Conservation (phyloP, 2,329 filamentous ascomycete genomes). For the Epichloe brachyelytri region DNA sequence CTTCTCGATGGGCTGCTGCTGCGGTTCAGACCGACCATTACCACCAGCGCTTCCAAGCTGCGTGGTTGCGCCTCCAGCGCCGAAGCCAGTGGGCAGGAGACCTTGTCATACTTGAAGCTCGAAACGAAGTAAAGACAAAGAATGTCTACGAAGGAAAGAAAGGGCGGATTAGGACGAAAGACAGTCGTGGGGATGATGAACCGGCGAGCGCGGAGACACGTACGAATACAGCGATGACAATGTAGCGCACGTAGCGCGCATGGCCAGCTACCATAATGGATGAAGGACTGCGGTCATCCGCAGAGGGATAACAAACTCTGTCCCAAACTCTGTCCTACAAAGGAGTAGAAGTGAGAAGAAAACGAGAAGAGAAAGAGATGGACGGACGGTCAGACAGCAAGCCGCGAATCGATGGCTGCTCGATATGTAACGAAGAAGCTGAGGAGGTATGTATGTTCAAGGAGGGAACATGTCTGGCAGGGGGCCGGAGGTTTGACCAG, state of each 20-base stretch:
- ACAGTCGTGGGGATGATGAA: not conserved
- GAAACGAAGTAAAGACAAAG: conserved; percentile 69
- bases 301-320: not conserved
- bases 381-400: not conserved
- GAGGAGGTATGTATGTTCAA: no score
- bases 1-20: conserved; percentile 8
- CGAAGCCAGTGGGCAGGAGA: conserved; percentile 13
- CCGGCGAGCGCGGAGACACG: conserved; percentile 20
- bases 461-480: no score
- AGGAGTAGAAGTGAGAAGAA: not conserved
- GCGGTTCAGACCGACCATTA: not conserved
- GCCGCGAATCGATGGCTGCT: not conserved
- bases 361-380: not conserved
- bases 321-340: not conserved
- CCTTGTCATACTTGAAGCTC: conserved; percentile 34
- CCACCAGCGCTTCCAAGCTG: not conserved
- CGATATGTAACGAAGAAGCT: no score
- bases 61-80: not conserved
- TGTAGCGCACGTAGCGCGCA: conserved; percentile 62
- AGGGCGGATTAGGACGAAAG: not conserved
- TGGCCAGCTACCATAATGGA: conserved; percentile 50
- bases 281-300: not conserved
- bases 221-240: conserved; percentile 78
- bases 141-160: conserved; percentile 34
- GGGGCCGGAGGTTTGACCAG: no score